A percentile compares a stretch with the other conserved stretches of the same genome.
Conservation (phyloP, 164 flowering plant genomes). For the Taxillus chinensis region DNA sequence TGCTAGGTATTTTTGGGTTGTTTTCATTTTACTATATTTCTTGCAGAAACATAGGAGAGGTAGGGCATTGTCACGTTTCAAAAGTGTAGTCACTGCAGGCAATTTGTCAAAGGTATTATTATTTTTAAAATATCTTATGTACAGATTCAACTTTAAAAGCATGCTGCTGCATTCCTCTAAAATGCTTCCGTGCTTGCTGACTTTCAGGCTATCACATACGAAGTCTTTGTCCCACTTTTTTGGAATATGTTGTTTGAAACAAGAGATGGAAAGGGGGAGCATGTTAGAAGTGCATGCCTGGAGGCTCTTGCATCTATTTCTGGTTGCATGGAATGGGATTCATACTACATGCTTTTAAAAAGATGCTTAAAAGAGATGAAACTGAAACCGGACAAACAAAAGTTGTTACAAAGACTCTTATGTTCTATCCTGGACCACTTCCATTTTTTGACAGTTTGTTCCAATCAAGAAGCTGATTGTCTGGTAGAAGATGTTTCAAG, state of each 20-base stretch:
- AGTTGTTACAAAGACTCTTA: constrained; percentile 52
- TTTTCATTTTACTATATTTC: constrained; percentile 4
- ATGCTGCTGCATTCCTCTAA: constrained; percentile 1
- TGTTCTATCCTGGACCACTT: constrained; percentile 70
- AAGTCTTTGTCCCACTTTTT: constrained; percentile 74
- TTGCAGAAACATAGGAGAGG: constrained; percentile 76
- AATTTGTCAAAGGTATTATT: constrained; percentile 46
- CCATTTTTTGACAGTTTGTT: constrained; percentile 35
- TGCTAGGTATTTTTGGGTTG: not conserved
- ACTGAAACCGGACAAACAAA: constrained; percentile 48
- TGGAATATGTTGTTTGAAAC: constrained; percentile 66
- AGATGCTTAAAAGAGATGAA: constrained; percentile 71
- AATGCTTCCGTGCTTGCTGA: not conserved
- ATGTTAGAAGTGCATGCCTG: constrained; percentile 63
- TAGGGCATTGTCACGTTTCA: constrained; percentile 68
- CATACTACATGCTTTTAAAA: constrained; percentile 42
- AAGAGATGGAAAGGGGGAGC: constrained; percentile 64
- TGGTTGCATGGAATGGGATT: constrained; percentile 68
- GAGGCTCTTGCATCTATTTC: constrained; percentile 75
- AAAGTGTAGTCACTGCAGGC: constrained; percentile 26
- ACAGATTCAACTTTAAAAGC: too few species aligned
- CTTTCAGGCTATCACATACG: constrained; percentile 40
- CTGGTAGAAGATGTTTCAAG: constrained; percentile 8
- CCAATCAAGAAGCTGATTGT: constrained; percentile 12
- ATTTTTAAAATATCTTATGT: not conserved